These are phyloP conservation scores for Cyclotella distinguenda DNA, from an alignment of 108 stramenopile species.

Conservation along the genomic window DNA sequence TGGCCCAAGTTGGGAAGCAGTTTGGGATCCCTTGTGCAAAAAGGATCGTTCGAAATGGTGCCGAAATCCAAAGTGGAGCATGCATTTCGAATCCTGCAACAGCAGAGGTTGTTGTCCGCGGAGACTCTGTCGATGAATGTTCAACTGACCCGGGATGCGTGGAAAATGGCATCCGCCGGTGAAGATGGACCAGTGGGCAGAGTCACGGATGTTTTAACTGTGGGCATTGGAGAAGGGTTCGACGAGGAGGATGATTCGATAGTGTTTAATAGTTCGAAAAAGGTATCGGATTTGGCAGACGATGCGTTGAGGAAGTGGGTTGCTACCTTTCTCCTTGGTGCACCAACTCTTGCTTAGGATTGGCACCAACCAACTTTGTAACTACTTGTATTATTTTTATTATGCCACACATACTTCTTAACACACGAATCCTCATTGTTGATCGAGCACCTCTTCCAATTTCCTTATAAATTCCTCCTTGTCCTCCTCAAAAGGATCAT, in stretches of 20 bases:
- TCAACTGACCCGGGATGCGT: constrained; percentile 49
- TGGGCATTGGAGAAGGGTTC: constrained; percentile 70
- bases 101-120: constrained; percentile 57
- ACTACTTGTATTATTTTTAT: not conserved
- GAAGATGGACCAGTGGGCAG: constrained; percentile 1
- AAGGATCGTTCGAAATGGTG: constrained; percentile 65
- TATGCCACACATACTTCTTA: too few species aligned
- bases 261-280: constrained; percentile 71
- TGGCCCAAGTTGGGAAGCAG: constrained; percentile 60
- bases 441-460: constrained; percentile 41
- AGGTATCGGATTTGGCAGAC: constrained; percentile 69
- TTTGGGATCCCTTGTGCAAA: constrained; percentile 55
- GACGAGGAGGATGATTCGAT: constrained; percentile 76
- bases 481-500: constrained; percentile 85
- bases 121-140: constrained; percentile 53
- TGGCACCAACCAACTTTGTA: not conserved
- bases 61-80: constrained; percentile 35
- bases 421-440: too few species aligned
- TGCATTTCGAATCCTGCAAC: constrained; percentile 52
- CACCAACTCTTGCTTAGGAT: constrained; percentile 42
- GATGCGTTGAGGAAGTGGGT: constrained; percentile 78
- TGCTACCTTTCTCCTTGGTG: constrained; percentile 71
- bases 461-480: constrained; percentile 45
- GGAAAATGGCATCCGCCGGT: constrained; percentile 30
- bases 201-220: constrained; percentile 19